Base-by-base conservation (phyloP, 2,329 filamentous ascomycete species). In the Hymenoscyphus repandus region DNA sequence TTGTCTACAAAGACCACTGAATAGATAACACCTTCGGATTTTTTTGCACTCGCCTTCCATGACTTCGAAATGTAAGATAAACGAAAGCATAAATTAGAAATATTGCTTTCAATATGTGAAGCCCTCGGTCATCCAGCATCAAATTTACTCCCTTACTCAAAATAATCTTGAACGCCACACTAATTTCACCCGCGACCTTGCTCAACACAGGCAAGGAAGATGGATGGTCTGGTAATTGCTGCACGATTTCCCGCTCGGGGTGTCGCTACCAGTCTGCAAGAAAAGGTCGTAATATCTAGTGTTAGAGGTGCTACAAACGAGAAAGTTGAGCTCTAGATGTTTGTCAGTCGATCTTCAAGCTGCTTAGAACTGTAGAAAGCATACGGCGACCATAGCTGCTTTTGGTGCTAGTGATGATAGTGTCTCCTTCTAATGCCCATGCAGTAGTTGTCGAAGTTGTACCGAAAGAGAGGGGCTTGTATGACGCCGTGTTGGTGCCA, bases 151-250 rank as follows among this genome's bases (percentile, higher is more conserved):
- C n/a, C 22, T 27, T 4, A 7, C 22, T 27, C 22, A 27, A 27
- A 27, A 27, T 27, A 27, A 4, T 7, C 7, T 27, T 27, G 22
- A 27, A 27, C 4, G 22, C 4, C 22, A 27, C 7, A 7, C 22
- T 7, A 7, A 7, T 4, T 27, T 27, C 7, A 4, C 22, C 22
- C 4, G 7, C 4, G 7, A 27, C 22, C 4, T 27, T 37, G 3
- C 47, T 43, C 37, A 61, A 15, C 58, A 59, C 20, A 60, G 40
- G 33, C 58, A 60, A 47, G 56, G 76, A 58, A 78, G 61, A 65
- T 79, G 77, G 49, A 79, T 66, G 27, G 74, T 77, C 68, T 78
- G 75, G 52, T 74, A 77, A 60, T 78, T 78, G 56, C 73, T 78
- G 58, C 76, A 79, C 5, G 68, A 73, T 63, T 67, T 68, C 2